Conservation (phyloP, 2,329 filamentous ascomycete genomes). For the Metarhizium guizhouense region DNA sequence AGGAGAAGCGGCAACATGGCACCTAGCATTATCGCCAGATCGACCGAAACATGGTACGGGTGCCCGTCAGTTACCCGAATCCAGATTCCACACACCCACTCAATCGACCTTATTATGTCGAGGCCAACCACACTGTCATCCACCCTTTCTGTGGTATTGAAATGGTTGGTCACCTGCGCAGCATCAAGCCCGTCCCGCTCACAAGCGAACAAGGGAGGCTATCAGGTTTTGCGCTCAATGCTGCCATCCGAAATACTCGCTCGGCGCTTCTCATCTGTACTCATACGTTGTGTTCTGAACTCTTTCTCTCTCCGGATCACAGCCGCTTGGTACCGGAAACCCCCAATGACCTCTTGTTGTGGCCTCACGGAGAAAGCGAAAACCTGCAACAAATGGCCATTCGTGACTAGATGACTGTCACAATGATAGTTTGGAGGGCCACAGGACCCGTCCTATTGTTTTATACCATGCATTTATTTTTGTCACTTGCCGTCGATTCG, state of each 20-base stretch:
- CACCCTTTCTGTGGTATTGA: neutral
- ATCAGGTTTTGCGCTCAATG: neutral
- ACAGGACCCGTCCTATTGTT: neutral
- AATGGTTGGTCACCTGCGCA: neutral
- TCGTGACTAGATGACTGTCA: neutral
- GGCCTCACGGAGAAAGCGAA: neutral
- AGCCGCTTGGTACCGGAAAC: neutral
- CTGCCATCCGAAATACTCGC: neutral
- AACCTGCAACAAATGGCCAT: neutral
- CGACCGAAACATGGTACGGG: neutral
- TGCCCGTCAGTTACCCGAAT: neutral
- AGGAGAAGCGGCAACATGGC: neutral
- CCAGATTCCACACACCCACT: neutral
- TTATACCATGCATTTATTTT: neutral
- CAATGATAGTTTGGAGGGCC: neutral
- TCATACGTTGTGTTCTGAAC: neutral
- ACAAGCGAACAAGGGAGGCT: neutral
- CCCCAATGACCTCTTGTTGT: neutral
- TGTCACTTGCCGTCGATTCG: neutral
- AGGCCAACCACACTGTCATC: neutral
- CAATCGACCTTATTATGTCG: neutral
- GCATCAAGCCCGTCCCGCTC: neutral
- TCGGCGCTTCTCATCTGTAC: neutral
- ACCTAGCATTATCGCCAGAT: neutral
- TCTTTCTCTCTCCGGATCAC: neutral